phyloP scores from a whole-genome alignment of 2,329 filamentous ascomycete species.

The Beauveria brongniartii region DNA sequence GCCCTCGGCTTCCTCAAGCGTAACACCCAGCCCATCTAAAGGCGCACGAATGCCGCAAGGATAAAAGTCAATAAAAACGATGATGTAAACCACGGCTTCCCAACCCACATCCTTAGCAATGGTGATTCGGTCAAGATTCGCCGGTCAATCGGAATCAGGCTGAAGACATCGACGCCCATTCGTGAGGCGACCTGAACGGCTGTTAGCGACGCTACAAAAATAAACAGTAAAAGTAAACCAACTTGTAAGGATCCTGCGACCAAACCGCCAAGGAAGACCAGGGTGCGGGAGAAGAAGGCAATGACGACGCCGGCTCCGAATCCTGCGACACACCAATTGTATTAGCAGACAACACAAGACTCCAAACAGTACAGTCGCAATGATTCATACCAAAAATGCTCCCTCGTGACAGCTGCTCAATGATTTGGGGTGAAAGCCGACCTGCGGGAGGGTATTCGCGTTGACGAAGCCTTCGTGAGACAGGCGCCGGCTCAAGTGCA shows the following conservation, averaged over 20 bases:
- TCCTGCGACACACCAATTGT: constrained; percentile 30
- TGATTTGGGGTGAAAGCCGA: constrained; percentile 22
- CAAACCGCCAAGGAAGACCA: constrained; percentile 60
- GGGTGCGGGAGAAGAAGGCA: constrained; percentile 60
- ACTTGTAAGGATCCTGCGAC: constrained; percentile 57
- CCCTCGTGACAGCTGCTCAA: constrained; percentile 45
- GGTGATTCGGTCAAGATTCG: constrained; percentile 27
- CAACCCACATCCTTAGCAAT: constrained; percentile 41
- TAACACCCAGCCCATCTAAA: constrained; percentile 63
- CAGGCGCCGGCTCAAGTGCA: constrained; percentile 16
- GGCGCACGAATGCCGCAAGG: constrained; percentile 44
- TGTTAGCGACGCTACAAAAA: not conserved
- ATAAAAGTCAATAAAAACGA: constrained; percentile 68
- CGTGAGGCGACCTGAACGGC: constrained; percentile 32
- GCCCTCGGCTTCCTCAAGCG: constrained; percentile 75
- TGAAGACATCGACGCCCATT: constrained; percentile 33
- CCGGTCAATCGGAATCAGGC: constrained; percentile 29
- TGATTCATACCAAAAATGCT: constrained; percentile 39
- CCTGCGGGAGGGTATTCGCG: constrained; percentile 11
- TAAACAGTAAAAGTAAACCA: constrained; percentile 19
- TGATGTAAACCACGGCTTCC: constrained; percentile 56
- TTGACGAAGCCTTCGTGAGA: constrained; percentile 12
- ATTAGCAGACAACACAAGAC: not conserved
- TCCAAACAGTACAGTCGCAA: not conserved
- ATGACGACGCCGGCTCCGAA: constrained; percentile 57